Base-by-base conservation (phyloP, 2,329 filamentous ascomycete genomes). In the Penicillium sclerotiorum region DNA sequence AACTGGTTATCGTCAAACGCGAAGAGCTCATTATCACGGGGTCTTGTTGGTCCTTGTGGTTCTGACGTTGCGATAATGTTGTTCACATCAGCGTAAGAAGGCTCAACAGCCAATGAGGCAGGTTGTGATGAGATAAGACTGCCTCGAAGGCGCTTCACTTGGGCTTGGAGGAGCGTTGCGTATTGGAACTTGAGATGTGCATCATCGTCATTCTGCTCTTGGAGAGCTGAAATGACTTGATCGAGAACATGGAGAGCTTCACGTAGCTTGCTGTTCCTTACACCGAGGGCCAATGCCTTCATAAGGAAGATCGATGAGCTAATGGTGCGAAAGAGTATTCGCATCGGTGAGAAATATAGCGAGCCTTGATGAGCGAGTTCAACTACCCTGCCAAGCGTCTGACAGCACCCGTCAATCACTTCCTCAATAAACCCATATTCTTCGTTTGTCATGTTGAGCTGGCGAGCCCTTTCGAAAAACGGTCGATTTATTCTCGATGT, bases 251-350 rank as follows among this genome's bases (percentile, higher is more conserved):
- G 67, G 5, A 77, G 63, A 2, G 69, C 72, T 5, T 66, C 66
- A 33, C 71, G 69, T 8, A 77, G 55, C 44, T 76, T 74, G 8
- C 70, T 64, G 35, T 73, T 73, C 4, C 71, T 64, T 3, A 71
- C 67, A 2, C 75, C 74, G 17, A 77, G 47, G 23, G 73, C 76
- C 7, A 77, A 51, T 1, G 73, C 73, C 50, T 68, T 68, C 44
- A 80, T 71, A 1, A 80, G 67, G 42, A 79, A 79, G 11, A 81
- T 75, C 0, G 77, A 79, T 0, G 74, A 74, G 1, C 74, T 76
- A 1, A 75, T 77, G 21, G 78, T 75, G n/a, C 77, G 73, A 3
- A 78, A 61, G 41, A 77, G 77, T 13, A 78, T 72, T 5, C 77
- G 64, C 5, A 78, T 73, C 0, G 77, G 78, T 0, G 72, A 73